phyloP scores from a whole-genome alignment of 1,284 basidiomycete genomes.

The Melampsora larici-populina region DNA sequence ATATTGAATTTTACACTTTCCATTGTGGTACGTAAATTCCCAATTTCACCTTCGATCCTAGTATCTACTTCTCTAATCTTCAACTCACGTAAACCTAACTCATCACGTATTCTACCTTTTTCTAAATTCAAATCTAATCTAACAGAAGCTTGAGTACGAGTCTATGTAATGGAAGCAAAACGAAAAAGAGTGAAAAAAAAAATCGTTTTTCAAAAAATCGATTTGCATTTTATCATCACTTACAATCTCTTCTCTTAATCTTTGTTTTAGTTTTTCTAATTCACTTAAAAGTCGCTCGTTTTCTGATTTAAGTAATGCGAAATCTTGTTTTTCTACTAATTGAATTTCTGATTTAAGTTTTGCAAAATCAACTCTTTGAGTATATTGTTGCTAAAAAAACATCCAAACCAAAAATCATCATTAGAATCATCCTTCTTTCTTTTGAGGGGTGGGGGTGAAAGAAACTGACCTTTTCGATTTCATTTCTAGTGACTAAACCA shows the following conservation, averaged over 20 bases:
- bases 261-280: slow-evolving; percentile 92
- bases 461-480: slow-evolving; percentile 41
- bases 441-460: no score
- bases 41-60: slow-evolving; percentile 93
- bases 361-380: slow-evolving; percentile 95
- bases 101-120: slow-evolving; percentile 89
- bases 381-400: slow-evolving; percentile 72
- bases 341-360: slow-evolving; percentile 94
- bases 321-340: slow-evolving; percentile 94
- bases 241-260: slow-evolving; percentile 66
- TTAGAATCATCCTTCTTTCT: no score
- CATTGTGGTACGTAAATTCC: slow-evolving; percentile 79
- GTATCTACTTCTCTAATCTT: slow-evolving; percentile 99
- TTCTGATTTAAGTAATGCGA: slow-evolving; percentile 82
- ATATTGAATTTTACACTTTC: slow-evolving; percentile 71
- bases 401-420: not conserved
- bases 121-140: slow-evolving; percentile 92
- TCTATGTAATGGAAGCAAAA: slow-evolving; percentile 60
- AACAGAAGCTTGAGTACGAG: slow-evolving; percentile 87
- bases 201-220: no score
- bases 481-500: slow-evolving; percentile 33
- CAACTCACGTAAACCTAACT: slow-evolving; percentile 83
- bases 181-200: no score
- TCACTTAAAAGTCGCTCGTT: slow-evolving; percentile 87
- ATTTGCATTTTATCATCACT: no score